Conservation (phyloP, 148 eudicot genomes). For the Rhododendron molle region DNA sequence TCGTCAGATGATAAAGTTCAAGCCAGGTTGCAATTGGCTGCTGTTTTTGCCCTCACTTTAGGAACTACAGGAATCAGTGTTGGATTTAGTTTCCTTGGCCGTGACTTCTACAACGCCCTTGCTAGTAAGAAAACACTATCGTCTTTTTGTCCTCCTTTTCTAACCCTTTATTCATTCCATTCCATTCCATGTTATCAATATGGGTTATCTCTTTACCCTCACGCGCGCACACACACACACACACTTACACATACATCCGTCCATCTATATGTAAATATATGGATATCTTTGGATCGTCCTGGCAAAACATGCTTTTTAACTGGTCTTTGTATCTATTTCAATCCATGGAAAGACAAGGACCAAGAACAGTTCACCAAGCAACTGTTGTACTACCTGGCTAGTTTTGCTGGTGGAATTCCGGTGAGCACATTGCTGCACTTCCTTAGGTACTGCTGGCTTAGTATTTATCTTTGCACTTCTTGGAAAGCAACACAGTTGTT, state of each 20-base stretch:
- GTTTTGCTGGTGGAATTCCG: conserved; percentile 98
- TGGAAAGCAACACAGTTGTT: neutral
- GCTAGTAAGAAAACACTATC: conserved; percentile 46
- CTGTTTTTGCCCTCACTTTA: conserved; percentile 85
- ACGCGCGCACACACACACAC: too few species aligned
- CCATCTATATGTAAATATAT: neutral
- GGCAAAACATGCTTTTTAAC: conserved; percentile 7
- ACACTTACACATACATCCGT: neutral
- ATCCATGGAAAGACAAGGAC: conserved; percentile 62
- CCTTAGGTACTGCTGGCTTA: conserved; percentile 63
- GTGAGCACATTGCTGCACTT: conserved; percentile 91
- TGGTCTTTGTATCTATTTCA: neutral
- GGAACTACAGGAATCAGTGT: conserved; percentile 95
- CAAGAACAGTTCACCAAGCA: conserved; percentile 93
- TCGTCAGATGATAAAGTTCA: conserved; percentile 74
- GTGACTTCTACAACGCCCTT: conserved; percentile 93
- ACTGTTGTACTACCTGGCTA: conserved; percentile 79
- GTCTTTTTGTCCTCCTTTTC: neutral
- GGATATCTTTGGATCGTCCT: neutral
- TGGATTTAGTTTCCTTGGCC: conserved; percentile 90
- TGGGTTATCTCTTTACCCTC: neutral
- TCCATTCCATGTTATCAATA: neutral
- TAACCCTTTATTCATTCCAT: neutral
- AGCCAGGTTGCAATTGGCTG: conserved; percentile 72
- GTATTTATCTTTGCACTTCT: conserved; percentile 22